Conservation (phyloP, 2,329 filamentous ascomycete species). For the Ascosphaera acerosa region DNA sequence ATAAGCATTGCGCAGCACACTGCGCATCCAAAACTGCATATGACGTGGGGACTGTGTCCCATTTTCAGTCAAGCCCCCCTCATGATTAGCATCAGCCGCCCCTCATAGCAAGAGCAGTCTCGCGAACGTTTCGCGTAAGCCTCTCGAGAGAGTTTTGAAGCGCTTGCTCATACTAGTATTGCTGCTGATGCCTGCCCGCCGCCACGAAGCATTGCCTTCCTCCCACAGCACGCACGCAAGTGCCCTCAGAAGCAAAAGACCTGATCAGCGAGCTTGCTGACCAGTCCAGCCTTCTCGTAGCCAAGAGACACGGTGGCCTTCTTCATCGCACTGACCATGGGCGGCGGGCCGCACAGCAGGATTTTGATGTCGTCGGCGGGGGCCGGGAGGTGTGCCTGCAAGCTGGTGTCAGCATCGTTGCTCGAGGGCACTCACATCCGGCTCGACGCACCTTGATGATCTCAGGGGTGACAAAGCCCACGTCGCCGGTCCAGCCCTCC, state of each 20-base stretch:
- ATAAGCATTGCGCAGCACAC: too few relatives aligned
- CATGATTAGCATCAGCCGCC: too few relatives aligned
- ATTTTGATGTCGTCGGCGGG: slow-evolving; percentile 77
- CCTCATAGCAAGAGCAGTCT: too few relatives aligned
- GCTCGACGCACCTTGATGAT: slow-evolving; percentile 54
- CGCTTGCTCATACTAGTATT: too few relatives aligned
- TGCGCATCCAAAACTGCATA: too few relatives aligned
- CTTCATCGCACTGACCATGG: slow-evolving; percentile 94
- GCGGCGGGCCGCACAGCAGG: slow-evolving; percentile 79
- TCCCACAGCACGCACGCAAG: too few relatives aligned
- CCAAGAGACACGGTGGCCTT: slow-evolving; percentile 76
- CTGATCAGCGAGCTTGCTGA: slow-evolving; percentile 95
- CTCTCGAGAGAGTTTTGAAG: too few relatives aligned
- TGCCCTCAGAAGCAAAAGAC: slow-evolving; percentile 68
- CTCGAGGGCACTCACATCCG: too few relatives aligned
- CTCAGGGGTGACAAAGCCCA: slow-evolving; percentile 82
- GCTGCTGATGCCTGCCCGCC: background rate
- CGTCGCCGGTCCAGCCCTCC: slow-evolving; percentile 69
- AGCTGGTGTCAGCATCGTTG: slow-evolving; percentile 9
- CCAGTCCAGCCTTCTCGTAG: slow-evolving; percentile 73
- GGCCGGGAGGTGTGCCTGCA: slow-evolving; percentile 37
- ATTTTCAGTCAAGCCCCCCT: too few relatives aligned
- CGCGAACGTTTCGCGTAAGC: too few relatives aligned
- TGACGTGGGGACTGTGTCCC: too few relatives aligned
- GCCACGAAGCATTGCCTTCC: background rate